These are phyloP conservation scores for Exophiala mesophila DNA, from an alignment of 2,329 filamentous ascomycete species.

Conservation along the genomic window DNA sequence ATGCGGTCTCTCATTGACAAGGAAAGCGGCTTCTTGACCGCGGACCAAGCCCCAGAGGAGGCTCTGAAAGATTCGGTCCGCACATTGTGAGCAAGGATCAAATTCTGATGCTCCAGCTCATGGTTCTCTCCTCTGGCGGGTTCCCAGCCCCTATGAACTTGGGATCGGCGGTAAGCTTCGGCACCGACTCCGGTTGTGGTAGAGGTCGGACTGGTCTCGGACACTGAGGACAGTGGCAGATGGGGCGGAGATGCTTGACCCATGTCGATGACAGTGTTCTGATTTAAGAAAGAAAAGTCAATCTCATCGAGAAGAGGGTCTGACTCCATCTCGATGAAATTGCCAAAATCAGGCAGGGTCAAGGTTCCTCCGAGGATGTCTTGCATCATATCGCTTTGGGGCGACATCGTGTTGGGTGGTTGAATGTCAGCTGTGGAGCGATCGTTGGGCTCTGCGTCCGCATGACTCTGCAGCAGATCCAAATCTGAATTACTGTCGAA, in stretches of 20 bases:
- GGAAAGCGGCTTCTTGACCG: constrained; percentile 27
- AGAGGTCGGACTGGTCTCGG: background rate
- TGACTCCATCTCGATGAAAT: constrained; percentile 3
- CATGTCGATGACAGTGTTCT: background rate
- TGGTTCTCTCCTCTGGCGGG: constrained; percentile 27
- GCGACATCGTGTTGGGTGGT: background rate
- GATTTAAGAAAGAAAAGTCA: constrained; percentile 4
- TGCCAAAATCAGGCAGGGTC: constrained; percentile 4
- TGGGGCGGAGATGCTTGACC: background rate
- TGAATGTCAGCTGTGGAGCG: background rate
- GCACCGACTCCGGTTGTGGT: constrained; percentile 2
- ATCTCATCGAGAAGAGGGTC: constrained; percentile 4
- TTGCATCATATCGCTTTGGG: constrained; percentile 1
- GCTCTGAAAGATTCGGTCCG: constrained; percentile 26
- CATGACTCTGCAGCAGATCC: no score
- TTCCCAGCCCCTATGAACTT: constrained; percentile 24
- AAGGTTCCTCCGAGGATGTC: constrained; percentile 5
- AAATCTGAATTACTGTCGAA: background rate
- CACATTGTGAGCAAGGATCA: constrained; percentile 27
- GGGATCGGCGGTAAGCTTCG: constrained; percentile 1
- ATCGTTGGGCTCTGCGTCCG: background rate
- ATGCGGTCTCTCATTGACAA: constrained; percentile 27
- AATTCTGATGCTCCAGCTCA: constrained; percentile 28
- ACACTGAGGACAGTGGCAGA: background rate
- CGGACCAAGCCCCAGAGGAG: constrained; percentile 19